Evolutionary conservation across 108 stramenopile species (phyloP).

Genomic region (Skeletonema marinoi): DNA sequence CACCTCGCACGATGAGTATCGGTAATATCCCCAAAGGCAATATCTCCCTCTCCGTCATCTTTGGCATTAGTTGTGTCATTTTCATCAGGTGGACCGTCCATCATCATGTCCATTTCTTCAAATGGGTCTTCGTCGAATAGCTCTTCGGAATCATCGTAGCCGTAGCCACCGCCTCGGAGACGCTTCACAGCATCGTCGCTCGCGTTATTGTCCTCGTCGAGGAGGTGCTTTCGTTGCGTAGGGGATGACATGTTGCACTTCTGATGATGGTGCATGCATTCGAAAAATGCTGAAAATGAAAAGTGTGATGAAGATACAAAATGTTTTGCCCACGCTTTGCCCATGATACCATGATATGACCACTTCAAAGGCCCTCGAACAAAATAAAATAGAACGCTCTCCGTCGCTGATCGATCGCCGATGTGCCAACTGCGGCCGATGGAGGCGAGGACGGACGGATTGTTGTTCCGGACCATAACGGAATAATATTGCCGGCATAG

Average conservation of each 20-base stretch:
- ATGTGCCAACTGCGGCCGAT: too few relatives aligned
- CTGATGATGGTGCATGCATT: too few relatives aligned
- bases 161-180: constrained; percentile 12
- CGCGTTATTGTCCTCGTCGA: not conserved
- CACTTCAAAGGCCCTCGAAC: too few relatives aligned
- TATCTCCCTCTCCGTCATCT: constrained; percentile 15
- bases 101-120: constrained; percentile 7
- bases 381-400: too few relatives aligned
- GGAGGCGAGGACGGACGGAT: too few relatives aligned
- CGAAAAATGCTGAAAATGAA: too few relatives aligned
- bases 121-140: constrained; percentile 17
- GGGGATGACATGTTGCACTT: not conserved
- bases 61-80: constrained; percentile 11
- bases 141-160: constrained; percentile 11
- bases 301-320: too few relatives aligned
- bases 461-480: too few relatives aligned
- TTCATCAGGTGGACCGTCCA: constrained; percentile 6
- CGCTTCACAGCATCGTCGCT: not conserved
- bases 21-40: constrained; percentile 35
- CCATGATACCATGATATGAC: too few relatives aligned
- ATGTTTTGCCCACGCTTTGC: too few relatives aligned
- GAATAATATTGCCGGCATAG: too few relatives aligned
- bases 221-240: not conserved
- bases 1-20: constrained; percentile 40
- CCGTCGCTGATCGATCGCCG: too few relatives aligned